A percentile compares a stretch with the other conserved stretches of the same genome.
Evolutionary conservation across 805 yeast genomes (phyloP).

Genomic region (Wickerhamiella dianesei): DNA sequence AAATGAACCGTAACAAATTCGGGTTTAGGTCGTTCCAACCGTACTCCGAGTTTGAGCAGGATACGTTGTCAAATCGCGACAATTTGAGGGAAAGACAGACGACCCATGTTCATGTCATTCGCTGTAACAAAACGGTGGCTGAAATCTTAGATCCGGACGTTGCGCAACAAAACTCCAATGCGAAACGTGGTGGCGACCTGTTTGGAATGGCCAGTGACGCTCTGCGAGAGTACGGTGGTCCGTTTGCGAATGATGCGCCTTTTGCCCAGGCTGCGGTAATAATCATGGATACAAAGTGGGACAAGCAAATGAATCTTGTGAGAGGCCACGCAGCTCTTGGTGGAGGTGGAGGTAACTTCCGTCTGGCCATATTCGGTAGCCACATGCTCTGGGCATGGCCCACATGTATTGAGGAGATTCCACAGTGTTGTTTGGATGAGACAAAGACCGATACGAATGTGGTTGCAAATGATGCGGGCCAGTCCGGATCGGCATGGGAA

Average conservation of each 20-base stretch:
- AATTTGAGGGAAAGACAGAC: conserved; percentile 33
- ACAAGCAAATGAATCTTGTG: conserved; percentile 41
- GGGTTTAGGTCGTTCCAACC: conserved; percentile 69
- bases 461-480: conserved; percentile 82
- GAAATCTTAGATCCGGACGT: conserved; percentile 64
- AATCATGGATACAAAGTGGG: conserved; percentile 78
- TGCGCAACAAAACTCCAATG: conserved; percentile 78
- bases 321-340: conserved; percentile 90
- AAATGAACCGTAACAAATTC: conserved; percentile 64
- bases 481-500: conserved; percentile 85
- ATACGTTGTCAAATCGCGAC: conserved; percentile 40
- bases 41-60: conserved; percentile 46
- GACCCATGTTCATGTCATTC: conserved; percentile 66
- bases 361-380: conserved; percentile 84
- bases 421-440: conserved; percentile 57
- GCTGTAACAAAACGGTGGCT: conserved; percentile 49
- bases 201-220: conserved; percentile 73
- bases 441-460: conserved; percentile 46
- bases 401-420: conserved; percentile 55
- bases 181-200: conserved; percentile 58
- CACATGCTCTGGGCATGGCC: conserved; percentile 93
- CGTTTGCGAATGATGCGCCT: conserved; percentile 30
- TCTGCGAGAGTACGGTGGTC: conserved; percentile 41
- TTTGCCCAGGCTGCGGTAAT: conserved; percentile 74
- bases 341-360: conserved; percentile 60